Evolutionary conservation across 257 asterid genomes (phyloP).

Genomic region (Jacaranda mimosifolia): DNA sequence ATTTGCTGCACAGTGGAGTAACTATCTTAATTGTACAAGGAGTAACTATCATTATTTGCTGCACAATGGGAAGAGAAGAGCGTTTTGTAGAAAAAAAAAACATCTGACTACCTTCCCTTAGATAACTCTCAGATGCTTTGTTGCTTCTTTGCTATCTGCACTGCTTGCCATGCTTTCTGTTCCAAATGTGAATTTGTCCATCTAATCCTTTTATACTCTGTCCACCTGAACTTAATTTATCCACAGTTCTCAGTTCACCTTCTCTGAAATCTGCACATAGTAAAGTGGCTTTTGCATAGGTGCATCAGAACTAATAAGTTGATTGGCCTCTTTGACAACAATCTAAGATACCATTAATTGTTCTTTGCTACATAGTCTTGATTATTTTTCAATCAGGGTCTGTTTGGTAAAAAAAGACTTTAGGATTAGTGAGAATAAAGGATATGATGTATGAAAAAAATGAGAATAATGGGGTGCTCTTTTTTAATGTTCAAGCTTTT

Average conservation of each 20-base stretch:
- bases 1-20: too few relatives aligned
- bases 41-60: too few relatives aligned
- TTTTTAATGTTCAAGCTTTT: too few relatives aligned
- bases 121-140: too few relatives aligned
- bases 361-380: not conserved
- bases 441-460: not conserved
- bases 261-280: not conserved
- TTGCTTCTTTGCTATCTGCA: too few relatives aligned
- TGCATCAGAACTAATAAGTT: not conserved
- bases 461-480: too few relatives aligned
- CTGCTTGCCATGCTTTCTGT: not conserved
- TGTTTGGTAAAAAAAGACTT: not conserved
- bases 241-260: not conserved
- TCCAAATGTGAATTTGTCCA: not conserved
- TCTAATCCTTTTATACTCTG: not conserved
- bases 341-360: not conserved
- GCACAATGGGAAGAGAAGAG: too few relatives aligned
- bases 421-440: too few relatives aligned
- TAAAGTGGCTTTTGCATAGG: not conserved
- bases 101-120: too few relatives aligned
- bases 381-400: not conserved
- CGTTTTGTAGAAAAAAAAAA: too few relatives aligned
- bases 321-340: not conserved
- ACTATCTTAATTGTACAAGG: too few relatives aligned
- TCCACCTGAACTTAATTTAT: not conserved